Conservation (phyloP, 2,329 filamentous ascomycete genomes). For the Ceratocystis variospora region DNA sequence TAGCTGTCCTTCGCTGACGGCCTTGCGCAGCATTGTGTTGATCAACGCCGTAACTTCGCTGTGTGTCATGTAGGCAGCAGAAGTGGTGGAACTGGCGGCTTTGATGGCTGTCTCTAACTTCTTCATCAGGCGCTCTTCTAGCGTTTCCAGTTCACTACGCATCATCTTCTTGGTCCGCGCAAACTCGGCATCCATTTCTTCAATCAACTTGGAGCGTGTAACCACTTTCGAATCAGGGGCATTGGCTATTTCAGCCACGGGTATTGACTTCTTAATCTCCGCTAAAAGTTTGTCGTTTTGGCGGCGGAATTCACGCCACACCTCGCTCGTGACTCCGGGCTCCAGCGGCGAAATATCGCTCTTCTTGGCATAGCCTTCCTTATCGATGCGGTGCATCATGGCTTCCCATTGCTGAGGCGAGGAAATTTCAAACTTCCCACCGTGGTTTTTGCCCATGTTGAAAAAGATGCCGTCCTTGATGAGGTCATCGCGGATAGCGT, state of each 20-base stretch:
- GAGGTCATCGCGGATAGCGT: conserved; percentile 45
- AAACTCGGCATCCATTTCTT: conserved; percentile 31
- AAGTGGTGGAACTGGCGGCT: not conserved
- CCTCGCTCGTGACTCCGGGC: conserved; percentile 26
- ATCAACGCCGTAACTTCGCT: conserved; percentile 32
- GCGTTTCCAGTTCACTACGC: conserved; percentile 28
- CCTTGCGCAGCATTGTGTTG: conserved; percentile 31
- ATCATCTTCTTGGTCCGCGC: conserved; percentile 29
- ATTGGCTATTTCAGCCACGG: conserved; percentile 14
- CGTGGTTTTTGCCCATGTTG: conserved; percentile 31
- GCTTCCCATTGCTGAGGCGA: conserved; percentile 36
- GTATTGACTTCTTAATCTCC: conserved; percentile 25
- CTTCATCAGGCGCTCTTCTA: conserved; percentile 27
- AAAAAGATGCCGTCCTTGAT: conserved; percentile 35
- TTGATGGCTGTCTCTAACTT: conserved; percentile 22
- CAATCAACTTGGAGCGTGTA: conserved; percentile 36
- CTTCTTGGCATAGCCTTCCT: conserved; percentile 23
- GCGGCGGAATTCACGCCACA: conserved; percentile 24
- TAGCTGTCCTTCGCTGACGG: conserved; percentile 34
- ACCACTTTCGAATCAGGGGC: conserved; percentile 28
- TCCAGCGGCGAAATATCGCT: conserved; percentile 6
- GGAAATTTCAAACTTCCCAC: conserved; percentile 28
- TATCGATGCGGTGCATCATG: conserved; percentile 31
- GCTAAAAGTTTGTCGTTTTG: conserved; percentile 26
- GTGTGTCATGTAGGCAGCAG: conserved; percentile 26